These are phyloP conservation scores for Paxillus rubicundulus DNA, from an alignment of 768 basidiomycete genomes.

Conservation along the genomic window DNA sequence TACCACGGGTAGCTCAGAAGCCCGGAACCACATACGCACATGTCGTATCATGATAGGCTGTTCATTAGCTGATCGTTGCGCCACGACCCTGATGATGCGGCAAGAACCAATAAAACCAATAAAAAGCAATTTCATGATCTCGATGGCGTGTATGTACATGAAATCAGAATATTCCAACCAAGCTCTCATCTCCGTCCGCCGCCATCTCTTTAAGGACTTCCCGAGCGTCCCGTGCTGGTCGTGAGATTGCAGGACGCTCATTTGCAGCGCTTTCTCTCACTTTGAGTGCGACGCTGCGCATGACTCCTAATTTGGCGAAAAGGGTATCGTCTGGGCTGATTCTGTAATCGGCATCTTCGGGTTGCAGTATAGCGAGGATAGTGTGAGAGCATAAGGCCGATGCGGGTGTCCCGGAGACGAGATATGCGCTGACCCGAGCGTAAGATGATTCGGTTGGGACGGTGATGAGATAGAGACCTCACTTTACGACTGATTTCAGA, in stretches of 20 bases:
- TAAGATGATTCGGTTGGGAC: slow-evolving; percentile 2
- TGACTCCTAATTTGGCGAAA: slow-evolving; percentile 63
- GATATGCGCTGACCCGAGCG: slow-evolving; percentile 45
- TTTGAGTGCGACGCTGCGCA: slow-evolving; percentile 69
- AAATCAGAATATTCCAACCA: slow-evolving; percentile 27
- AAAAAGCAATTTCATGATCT: neutral
- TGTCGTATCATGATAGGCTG: neutral
- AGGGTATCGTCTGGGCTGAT: slow-evolving; percentile 34
- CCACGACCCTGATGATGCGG: neutral
- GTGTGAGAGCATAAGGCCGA: slow-evolving; percentile 60
- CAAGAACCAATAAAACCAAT: neutral
- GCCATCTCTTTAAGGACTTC: slow-evolving; percentile 54
- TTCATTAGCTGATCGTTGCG: neutral
- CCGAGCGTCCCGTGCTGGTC: slow-evolving; percentile 80
- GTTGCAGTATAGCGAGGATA: slow-evolving; percentile 54
- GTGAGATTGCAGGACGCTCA: slow-evolving; percentile 68
- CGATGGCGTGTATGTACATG: too few species aligned
- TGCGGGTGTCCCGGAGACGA: slow-evolving; percentile 66
- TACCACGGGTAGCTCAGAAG: neutral
- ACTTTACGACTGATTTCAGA: slow-evolving; percentile 68
- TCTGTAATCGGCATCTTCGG: slow-evolving; percentile 38
- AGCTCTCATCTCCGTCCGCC: slow-evolving; percentile 21
- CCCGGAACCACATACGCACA: neutral
- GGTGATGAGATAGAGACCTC: slow-evolving; percentile 27
- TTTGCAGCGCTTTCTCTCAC: slow-evolving; percentile 64